phyloP scores from a whole-genome alignment of 306 rosid species.

The Abrus pulchellus region DNA sequence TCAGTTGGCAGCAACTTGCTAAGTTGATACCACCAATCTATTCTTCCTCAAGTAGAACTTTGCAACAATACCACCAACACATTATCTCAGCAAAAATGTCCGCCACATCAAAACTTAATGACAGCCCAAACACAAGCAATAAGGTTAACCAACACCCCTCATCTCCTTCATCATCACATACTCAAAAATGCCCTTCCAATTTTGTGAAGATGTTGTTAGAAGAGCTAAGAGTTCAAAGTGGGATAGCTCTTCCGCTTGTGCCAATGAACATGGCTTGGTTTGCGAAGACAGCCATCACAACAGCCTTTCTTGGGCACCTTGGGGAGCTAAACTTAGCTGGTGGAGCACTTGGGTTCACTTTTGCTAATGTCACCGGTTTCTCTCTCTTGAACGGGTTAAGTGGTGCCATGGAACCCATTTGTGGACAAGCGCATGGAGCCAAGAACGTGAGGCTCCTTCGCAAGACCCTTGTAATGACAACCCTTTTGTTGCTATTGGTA shows the following conservation, averaged over 20 bases:
- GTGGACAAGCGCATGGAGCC: slow-evolving; percentile 91
- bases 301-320: slow-evolving; percentile 70
- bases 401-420: slow-evolving; percentile 79
- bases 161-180: slow-evolving; percentile 3
- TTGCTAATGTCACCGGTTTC: slow-evolving; percentile 85
- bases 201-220: slow-evolving; percentile 42
- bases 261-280: slow-evolving; percentile 77
- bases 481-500: slow-evolving; percentile 57
- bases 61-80: slow-evolving; percentile 36
- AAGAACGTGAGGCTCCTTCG: slow-evolving; percentile 76
- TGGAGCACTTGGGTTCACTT: slow-evolving; percentile 72
- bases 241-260: slow-evolving; percentile 67
- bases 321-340: slow-evolving; percentile 79
- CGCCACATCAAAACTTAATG: slow-evolving; percentile 44
- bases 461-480: slow-evolving; percentile 74
- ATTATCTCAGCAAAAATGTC: slow-evolving; percentile 53
- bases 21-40: slow-evolving; percentile 11
- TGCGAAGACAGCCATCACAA: slow-evolving; percentile 67
- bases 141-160: slow-evolving; percentile 27
- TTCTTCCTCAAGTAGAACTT: slow-evolving; percentile 20
- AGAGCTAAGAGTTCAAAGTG: slow-evolving; percentile 64
- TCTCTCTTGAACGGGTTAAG: slow-evolving; percentile 76
- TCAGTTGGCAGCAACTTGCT: slow-evolving; percentile 44
- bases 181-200: slow-evolving; percentile 49
- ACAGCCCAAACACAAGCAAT: slow-evolving; percentile 34